These are phyloP conservation scores for Herpotrichia juniperi DNA, from an alignment of 2,329 filamentous ascomycete genomes.

Conservation along the genomic window DNA sequence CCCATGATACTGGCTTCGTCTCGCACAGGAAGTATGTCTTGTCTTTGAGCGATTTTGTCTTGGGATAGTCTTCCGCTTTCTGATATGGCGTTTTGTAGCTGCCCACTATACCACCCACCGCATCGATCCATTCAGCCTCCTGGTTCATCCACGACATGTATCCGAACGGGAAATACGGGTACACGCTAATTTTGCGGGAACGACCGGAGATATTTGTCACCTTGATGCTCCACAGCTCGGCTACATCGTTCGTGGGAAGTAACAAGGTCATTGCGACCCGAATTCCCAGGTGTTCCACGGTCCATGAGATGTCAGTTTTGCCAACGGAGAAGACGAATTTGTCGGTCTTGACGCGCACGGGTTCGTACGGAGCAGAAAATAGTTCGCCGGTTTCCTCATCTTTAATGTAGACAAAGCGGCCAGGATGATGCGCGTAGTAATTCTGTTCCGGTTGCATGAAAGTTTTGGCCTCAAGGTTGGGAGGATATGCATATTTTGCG, in stretches of 20 bases:
- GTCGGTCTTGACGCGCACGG: conserved; percentile 57
- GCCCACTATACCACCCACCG: conserved; percentile 58
- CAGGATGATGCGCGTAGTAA: conserved; percentile 65
- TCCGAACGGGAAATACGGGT: conserved; percentile 64
- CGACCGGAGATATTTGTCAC: conserved; percentile 57
- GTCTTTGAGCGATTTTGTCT: conserved; percentile 63
- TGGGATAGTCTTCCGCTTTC: conserved; percentile 62
- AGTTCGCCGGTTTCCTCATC: conserved; percentile 58
- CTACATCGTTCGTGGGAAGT: conserved; percentile 61
- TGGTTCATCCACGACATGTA: conserved; percentile 70
- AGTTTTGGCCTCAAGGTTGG: conserved; percentile 63
- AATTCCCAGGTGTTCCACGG: conserved; percentile 57
- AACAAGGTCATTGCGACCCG: conserved; percentile 59
- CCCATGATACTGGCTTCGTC: conserved; percentile 58
- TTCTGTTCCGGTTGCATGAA: conserved; percentile 68
- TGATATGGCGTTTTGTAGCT: conserved; percentile 64
- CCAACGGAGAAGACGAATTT: conserved; percentile 61
- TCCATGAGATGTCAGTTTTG: conserved; percentile 63
- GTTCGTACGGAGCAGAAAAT: conserved; percentile 64
- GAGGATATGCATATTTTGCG: conserved; percentile 64
- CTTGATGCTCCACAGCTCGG: conserved; percentile 62
- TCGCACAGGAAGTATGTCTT: conserved; percentile 65
- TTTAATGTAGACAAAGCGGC: conserved; percentile 65
- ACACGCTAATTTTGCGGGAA: conserved; percentile 57
- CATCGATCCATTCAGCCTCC: conserved; percentile 58